phyloP scores from a whole-genome alignment of 1,284 basidiomycete species.

The Bjerkandera adusta region DNA sequence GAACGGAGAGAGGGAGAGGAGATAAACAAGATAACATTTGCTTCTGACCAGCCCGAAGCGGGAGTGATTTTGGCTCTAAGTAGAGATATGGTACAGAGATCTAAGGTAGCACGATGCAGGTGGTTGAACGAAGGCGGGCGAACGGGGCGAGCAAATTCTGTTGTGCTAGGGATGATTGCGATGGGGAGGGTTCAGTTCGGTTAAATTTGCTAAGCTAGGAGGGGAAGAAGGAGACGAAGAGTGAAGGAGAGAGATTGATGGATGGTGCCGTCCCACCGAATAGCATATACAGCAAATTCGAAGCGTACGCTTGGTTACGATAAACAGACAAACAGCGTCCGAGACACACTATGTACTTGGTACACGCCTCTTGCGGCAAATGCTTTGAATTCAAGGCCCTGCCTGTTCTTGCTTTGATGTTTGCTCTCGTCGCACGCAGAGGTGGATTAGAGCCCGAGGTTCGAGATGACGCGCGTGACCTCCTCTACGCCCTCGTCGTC shows the following conservation, averaged over 20 bases:
- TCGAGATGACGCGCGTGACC: constrained; percentile 75
- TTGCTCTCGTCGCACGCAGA: too few species aligned
- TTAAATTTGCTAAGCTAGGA: constrained; percentile 29
- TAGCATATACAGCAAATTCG: constrained; percentile 8
- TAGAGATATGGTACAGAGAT: constrained; percentile 14
- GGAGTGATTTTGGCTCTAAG: constrained; percentile 12
- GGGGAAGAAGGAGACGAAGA: constrained; percentile 20
- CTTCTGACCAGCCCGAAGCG: constrained; percentile 8
- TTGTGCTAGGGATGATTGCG: constrained; percentile 9
- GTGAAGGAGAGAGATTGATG: constrained; percentile 11
- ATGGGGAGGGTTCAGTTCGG: constrained; percentile 28
- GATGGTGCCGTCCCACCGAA: constrained; percentile 16
- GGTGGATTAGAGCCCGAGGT: constrained; percentile 63
- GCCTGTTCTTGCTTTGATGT: too few species aligned
- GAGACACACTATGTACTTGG: too few species aligned
- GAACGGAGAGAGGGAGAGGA: not conserved
- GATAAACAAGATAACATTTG: constrained; percentile 1
- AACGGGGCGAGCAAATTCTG: constrained; percentile 3
- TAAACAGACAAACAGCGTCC: constrained; percentile 12
- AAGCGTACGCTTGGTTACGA: constrained; percentile 3
- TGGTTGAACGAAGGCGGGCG: not conserved
- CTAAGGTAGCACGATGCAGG: constrained; percentile 11
- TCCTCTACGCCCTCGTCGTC: constrained; percentile 69
- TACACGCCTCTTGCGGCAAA: too few species aligned
- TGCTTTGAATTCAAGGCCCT: too few species aligned